Base-by-base conservation (phyloP, 768 basidiomycete genomes). In the Trametes cingulata region DNA sequence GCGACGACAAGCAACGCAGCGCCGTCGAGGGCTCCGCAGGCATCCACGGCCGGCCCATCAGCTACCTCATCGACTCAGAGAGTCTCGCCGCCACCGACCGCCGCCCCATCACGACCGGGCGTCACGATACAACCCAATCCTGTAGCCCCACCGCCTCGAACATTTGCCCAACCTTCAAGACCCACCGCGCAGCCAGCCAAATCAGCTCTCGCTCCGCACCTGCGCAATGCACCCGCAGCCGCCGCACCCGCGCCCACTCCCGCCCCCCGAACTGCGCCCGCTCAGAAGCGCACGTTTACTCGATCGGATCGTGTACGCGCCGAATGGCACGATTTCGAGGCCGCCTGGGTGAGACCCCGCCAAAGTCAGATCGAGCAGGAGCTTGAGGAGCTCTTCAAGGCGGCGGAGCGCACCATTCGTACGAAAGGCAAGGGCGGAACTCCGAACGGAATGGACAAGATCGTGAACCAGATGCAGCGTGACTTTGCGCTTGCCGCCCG, bases 231-330 rank as follows among this genome's bases (percentile, higher is more conserved):
- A 6, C 39, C 40, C 19, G 50, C 36, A 8, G 12, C 50, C 5
- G 8, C n/a, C n/a, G 19, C 48, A 3, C 48, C 5, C 19, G 8
- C 17, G 10, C 17, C 48, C 4, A 27, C 56, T 17, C 27, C 39
- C 27, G 35, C 61, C 5, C n/a, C 46, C 35, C 46, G 25, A 12
- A 2, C 50, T 7, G 55, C 42, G 15, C 40, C 52, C 20, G n/a
- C 61, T 7, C 61, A 58, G 48, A 36, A 53, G 29, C 52, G 35
- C 33, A 48, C 53, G 1, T 41, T 58, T 39, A 63, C 57, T 22
- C 61, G 52, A 6, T 49, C 63, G 39, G 63, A 60, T 40, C 49
- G 49, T 13, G 63, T 64, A 7, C 58, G 63, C 19, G 54, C 45
- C 0, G 39, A 52, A 43, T 64, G 63, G 63, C 22, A 19, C 25